Conservation (phyloP, 768 basidiomycete species). For the Auriscalpium vulgare region DNA sequence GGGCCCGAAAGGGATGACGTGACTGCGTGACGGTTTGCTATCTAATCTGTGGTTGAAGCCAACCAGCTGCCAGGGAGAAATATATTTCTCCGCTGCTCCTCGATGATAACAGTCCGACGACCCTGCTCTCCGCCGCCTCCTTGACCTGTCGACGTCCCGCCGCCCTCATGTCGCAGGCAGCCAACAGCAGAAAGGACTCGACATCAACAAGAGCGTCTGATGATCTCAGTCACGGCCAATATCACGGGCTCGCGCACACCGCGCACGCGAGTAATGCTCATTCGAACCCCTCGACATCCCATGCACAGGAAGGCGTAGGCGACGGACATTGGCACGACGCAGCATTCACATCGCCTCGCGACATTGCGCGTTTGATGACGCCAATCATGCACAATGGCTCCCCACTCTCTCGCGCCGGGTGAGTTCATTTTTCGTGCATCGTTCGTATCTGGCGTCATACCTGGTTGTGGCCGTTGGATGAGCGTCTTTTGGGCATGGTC, state of each 20-base stretch:
- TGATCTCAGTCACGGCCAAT: too few species aligned
- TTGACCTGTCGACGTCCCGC: too few species aligned
- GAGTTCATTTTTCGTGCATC: slow-evolving; percentile 2
- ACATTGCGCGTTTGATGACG: slow-evolving; percentile 10
- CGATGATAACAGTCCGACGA: too few species aligned
- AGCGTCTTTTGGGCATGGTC: background rate
- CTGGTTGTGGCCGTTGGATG: background rate
- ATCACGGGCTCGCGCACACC: background rate
- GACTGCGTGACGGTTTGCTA: too few species aligned
- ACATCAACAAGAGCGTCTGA: too few species aligned
- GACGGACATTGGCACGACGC: slow-evolving; percentile 9
- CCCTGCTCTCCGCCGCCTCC: too few species aligned
- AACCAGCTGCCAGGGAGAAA: too few species aligned
- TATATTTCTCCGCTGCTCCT: too few species aligned
- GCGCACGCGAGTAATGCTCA: background rate
- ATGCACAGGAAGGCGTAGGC: background rate
- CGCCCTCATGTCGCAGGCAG: too few species aligned
- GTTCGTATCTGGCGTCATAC: background rate
- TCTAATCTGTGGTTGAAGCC: too few species aligned
- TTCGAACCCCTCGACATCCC: background rate
- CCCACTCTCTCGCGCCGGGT: slow-evolving; percentile 24
- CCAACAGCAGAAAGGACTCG: too few species aligned
- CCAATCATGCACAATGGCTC: slow-evolving; percentile 13
- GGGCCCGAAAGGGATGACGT: too few species aligned
- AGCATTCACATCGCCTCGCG: slow-evolving; percentile 16